Evolutionary conservation across 2,329 filamentous ascomycete genomes (phyloP), one percentile per base, ranked within the genome.

Genomic region (Blastomyces percursus): DNA sequence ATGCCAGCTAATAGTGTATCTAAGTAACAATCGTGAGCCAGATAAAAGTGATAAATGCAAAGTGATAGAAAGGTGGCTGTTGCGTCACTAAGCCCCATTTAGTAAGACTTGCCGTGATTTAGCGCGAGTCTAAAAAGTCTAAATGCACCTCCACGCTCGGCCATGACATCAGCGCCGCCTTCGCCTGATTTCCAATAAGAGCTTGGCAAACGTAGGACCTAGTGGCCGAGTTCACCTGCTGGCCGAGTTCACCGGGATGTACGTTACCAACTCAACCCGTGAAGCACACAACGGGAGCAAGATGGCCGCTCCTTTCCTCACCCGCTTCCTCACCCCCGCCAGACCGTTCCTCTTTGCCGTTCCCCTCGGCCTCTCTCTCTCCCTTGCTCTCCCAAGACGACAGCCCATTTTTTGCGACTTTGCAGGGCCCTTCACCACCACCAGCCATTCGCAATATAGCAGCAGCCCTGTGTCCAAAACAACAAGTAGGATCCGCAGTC

Each of bases 311-410:
- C 67, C 63, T 44, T 65, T 67, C 64, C 62, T 63, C 60, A 16
- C 60, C 30, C 61, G 62, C 42, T 44, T 66, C 59, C 40, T 38
- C 40, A 8, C 14, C 38, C 55, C 64, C 27, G 50, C 62, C 44
- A 66, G 68, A 48, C 64, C 67, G 12, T 62, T 66, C 50, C 56
- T 68, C 40, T 64, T 64, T 54, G 61, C 62, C 42, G 63, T 67
- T 38, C 64, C 72, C 38, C 63, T 77, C 51, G 73, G 73, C 46
- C 66, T 73, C 38, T 70, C 72, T 12, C 66, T 77, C 48, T 69
- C 71, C 60, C 61, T 76, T 58, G 69, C 75, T 70, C 54, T 74
- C 72, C 21, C 73, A 71, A 64, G 71, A 75, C 66, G 71, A 71
- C 61, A 63, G 1, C 51, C 56, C 70, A 52, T 48, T 69, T 40